These are phyloP conservation scores for Cordyceps tenuipes DNA, from an alignment of 2,329 filamentous ascomycete genomes.

Conservation along the genomic window DNA sequence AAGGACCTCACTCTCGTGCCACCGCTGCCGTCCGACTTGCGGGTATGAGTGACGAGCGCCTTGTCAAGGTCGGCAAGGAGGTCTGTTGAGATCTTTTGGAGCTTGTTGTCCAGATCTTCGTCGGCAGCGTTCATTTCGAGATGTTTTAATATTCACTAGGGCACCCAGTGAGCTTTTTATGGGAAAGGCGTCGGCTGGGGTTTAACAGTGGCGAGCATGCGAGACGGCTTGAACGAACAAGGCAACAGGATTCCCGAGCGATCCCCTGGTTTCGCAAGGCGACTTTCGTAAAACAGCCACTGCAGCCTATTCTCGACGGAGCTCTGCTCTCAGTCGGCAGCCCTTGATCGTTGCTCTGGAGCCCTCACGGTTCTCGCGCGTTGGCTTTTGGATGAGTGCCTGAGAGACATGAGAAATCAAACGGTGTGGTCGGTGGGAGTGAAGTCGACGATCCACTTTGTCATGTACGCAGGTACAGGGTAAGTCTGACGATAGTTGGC, in stretches of 20 bases:
- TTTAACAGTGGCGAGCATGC: too few relatives aligned
- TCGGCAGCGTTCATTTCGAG: conserved; percentile 51
- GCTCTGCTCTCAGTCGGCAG: not conserved
- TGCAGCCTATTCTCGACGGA: not conserved
- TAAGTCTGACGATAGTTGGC: too few relatives aligned
- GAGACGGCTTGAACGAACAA: not conserved
- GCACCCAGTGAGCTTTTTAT: not conserved
- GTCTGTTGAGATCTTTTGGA: conserved; percentile 52
- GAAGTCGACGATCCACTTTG: conserved; percentile 5
- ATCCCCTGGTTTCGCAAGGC: not conserved
- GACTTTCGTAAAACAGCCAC: not conserved
- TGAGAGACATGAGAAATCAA: not conserved
- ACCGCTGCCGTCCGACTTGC: conserved; percentile 40
- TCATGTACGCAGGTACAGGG: not conserved
- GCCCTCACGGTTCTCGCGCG: not conserved
- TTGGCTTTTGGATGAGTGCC: not conserved
- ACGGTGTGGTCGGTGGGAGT: not conserved
- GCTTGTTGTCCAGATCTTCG: conserved; percentile 51
- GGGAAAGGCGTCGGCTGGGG: not conserved
- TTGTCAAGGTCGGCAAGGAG: conserved; percentile 50
- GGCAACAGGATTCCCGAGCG: not conserved
- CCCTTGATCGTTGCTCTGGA: not conserved
- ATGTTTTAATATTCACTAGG: not conserved
- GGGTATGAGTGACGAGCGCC: conserved; percentile 43
- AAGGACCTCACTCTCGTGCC: conserved; percentile 35